A percentile compares a stretch with the other conserved stretches of the same genome.
Evolutionary conservation across 2,329 filamentous ascomycete species (phyloP).

Genomic region (Plenodomus biglobosus): DNA sequence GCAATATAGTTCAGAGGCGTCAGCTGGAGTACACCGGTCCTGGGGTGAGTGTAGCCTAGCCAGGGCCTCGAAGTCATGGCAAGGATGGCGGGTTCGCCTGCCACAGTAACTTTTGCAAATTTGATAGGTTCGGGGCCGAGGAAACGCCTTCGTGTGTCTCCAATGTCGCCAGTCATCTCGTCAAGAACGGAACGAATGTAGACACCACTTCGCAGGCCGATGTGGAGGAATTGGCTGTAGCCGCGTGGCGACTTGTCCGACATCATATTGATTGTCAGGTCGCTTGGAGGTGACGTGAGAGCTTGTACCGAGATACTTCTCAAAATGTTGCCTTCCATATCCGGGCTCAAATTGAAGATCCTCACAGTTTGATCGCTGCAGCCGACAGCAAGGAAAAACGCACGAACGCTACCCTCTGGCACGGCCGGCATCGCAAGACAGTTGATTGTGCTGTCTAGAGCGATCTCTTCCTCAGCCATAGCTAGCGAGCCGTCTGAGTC

Average conservation of each 20-base stretch:
- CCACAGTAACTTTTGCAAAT: conserved; percentile 86
- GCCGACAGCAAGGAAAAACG: conserved; percentile 91
- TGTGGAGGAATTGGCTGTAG: conserved; percentile 89
- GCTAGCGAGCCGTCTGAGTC: conserved; percentile 86
- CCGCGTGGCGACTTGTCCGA: conserved; percentile 87
- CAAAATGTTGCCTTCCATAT: conserved; percentile 67
- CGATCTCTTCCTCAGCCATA: conserved; percentile 90
- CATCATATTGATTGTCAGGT: conserved; percentile 92
- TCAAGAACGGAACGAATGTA: conserved; percentile 94
- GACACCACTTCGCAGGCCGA: conserved; percentile 91
- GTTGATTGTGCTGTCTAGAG: conserved; percentile 94
- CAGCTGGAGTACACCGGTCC: conserved; percentile 85
- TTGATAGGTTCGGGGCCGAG: conserved; percentile 87
- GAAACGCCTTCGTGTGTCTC: conserved; percentile 92
- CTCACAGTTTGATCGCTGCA: conserved; percentile 96
- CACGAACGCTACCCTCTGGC: conserved; percentile 83
- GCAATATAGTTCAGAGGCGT: conserved; percentile 87
- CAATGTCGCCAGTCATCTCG: conserved; percentile 91
- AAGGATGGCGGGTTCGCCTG: conserved; percentile 80
- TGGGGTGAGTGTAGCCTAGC: conserved; percentile 89
- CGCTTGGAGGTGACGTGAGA: conserved; percentile 83
- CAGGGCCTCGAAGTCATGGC: conserved; percentile 92
- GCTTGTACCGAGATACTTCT: conserved; percentile 95
- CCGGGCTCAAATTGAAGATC: conserved; percentile 85
- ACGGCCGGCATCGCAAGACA: conserved; percentile 92